Percentiles rank a stretch among this genome's conserved stretches.
Evolutionary conservation across 2,329 filamentous ascomycete species (phyloP).

Genomic region (Magnaporthiopsis incrustans): DNA sequence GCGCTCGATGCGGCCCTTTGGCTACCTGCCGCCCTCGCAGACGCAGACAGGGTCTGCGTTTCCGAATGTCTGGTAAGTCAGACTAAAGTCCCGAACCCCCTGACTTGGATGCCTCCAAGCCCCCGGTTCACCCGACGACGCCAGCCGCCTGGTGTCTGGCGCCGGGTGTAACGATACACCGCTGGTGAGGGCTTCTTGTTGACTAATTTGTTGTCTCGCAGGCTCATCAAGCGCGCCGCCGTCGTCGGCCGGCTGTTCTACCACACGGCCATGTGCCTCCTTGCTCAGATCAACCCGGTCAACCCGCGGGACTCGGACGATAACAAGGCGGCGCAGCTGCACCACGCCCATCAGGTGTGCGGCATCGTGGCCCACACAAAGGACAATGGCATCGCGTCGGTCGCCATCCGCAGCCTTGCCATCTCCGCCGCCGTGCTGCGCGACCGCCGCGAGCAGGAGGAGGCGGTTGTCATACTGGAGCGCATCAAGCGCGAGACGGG

Average conservation of each 20-base stretch:
- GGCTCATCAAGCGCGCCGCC: constrained; percentile 75
- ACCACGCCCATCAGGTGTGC: constrained; percentile 77
- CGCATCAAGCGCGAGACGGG: constrained; percentile 69
- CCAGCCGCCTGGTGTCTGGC: background rate
- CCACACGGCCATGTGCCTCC: constrained; percentile 74
- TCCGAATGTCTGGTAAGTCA: constrained; percentile 70
- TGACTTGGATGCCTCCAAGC: background rate
- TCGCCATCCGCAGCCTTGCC: constrained; percentile 71
- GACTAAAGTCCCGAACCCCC: background rate
- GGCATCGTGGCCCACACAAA: constrained; percentile 82
- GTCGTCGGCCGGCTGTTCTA: constrained; percentile 82
- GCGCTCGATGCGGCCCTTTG: constrained; percentile 79
- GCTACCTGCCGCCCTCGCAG: constrained; percentile 62
- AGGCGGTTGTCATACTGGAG: constrained; percentile 70
- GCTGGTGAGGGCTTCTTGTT: background rate
- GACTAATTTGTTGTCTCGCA: constrained; percentile 21
- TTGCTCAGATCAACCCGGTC: constrained; percentile 72
- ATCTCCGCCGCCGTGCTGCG: constrained; percentile 69
- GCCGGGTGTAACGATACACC: background rate
- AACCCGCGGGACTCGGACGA: constrained; percentile 52
- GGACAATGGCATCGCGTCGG: constrained; percentile 68
- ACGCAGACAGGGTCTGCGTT: constrained; percentile 66
- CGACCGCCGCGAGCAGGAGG: constrained; percentile 64
- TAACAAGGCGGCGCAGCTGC: constrained; percentile 61
- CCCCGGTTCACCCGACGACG: too few species aligned